Percentiles rank a stretch among this genome's conserved stretches.
phyloP scores from a whole-genome alignment of 2,329 filamentous ascomycete species.

The Scortechinia acanthostroma region DNA sequence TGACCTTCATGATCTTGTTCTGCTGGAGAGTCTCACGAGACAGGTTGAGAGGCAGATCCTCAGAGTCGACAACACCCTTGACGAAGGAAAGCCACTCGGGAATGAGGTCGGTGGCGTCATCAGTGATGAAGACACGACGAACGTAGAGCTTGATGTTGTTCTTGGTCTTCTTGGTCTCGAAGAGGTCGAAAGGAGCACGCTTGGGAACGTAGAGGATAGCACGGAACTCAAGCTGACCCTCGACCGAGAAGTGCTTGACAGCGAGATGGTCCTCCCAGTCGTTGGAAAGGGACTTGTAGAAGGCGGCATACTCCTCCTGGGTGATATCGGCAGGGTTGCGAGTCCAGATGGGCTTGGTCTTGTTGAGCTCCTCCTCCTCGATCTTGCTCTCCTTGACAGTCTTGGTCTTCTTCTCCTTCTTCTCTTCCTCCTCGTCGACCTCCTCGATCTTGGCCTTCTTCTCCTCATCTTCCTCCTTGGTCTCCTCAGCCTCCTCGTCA shows the following conservation, averaged over 20 bases:
- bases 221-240: constrained; percentile 99
- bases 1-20: constrained; percentile 99
- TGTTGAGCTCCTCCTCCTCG: constrained; percentile 99
- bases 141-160: constrained; percentile 99
- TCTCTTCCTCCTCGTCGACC: constrained; percentile 64
- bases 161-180: constrained; percentile 99
- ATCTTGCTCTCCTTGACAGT: constrained; percentile 98
- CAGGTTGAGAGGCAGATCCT: constrained; percentile 98
- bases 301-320: constrained; percentile 92
- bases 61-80: constrained; percentile 99
- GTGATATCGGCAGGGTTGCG: constrained; percentile 93
- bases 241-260: constrained; percentile 99
- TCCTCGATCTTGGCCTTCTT: constrained; percentile 96
- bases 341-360: constrained; percentile 99
- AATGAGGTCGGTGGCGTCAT: constrained; percentile 97
- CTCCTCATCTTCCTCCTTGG: constrained; percentile 66
- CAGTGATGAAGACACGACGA: constrained; percentile 99
- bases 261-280: constrained; percentile 99
- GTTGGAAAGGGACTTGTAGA: constrained; percentile 99
- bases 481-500: constrained; percentile 76
- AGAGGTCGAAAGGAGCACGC: constrained; percentile 98
- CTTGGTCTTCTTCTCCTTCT: constrained; percentile 98
- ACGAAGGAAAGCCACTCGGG: constrained; percentile 98
- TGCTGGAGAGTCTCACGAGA: constrained; percentile 99
- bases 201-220: constrained; percentile 99